Evolutionary conservation across 768 basidiomycete genomes (phyloP), one percentile per base, ranked within the genome.

Genomic region (Pisolithus orientalis): DNA sequence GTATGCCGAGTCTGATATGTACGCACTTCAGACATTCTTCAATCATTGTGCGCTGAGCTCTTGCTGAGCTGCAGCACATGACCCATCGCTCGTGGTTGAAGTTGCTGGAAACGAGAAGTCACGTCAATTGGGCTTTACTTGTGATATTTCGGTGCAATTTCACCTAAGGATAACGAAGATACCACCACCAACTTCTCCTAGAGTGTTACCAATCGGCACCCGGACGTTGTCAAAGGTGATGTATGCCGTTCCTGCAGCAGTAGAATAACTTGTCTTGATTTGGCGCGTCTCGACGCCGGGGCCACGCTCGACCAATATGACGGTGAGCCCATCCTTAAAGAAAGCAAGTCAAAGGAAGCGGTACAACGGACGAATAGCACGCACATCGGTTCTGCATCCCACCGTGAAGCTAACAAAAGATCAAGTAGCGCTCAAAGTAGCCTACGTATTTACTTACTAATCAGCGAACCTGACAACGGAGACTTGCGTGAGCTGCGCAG

Each of bases 11-110:
- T 21, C 13, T 42, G 14, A 14, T 21, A 39, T 27, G 5, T 8
- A 62, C 74, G 56, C 45, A 83, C 81, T 89, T 90, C 57, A 94
- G 64, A 62, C 90, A 93, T 69, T 94, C 92, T 61, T 94, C 92
- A 38, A 91, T 72, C 63, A 80, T 60, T 6, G 68, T 47, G 31
- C 93, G 82, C 59, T 93, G 90, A 52, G 74, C 72, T 52, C 87
- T 76, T n/a, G 85, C 83, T 25, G 80, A 83, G 31, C 79, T 73
- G 59, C 88, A 89, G 64, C 80, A 82, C 87, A 94, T 94, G 27
- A 90, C 88, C 91, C 90, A 94, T 58, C 88, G 85, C 65, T 94
- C 93, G 67, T 94, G 92, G 65, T 95, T 95, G 73, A 95, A 96
- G 71, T 95, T 97, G 53, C 87, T 79, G 44, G 5, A 21, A 21